Conservation (phyloP, 2,329 filamentous ascomycete species). For the Tolypocladium pustulatum region DNA sequence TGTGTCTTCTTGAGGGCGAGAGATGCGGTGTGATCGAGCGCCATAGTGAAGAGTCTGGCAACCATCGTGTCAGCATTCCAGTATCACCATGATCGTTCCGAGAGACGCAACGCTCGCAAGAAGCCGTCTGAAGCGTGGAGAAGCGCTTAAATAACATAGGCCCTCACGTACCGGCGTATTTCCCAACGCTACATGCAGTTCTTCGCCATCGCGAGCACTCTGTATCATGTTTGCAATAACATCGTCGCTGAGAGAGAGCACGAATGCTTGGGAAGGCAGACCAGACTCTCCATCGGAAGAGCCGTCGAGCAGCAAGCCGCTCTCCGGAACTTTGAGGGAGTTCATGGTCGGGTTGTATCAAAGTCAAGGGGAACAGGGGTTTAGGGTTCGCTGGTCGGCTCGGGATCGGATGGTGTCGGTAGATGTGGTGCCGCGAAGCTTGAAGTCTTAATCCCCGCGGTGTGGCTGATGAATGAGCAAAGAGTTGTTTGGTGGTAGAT, state of each 20-base stretch:
- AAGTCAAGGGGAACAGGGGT: background rate
- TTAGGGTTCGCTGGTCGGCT: background rate
- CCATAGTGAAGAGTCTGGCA: constrained; percentile 44
- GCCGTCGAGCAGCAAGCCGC: constrained; percentile 46
- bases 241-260: constrained; percentile 44
- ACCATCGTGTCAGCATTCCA: background rate
- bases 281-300: constrained; percentile 30
- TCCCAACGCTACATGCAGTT: constrained; percentile 47
- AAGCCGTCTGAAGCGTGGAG: background rate
- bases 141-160: background rate
- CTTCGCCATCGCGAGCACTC: constrained; percentile 44
- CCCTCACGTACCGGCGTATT: constrained; percentile 43
- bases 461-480: constrained; percentile 31
- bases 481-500: background rate
- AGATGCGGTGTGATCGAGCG: constrained; percentile 35
- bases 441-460: constrained; percentile 6
- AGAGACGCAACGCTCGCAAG: background rate
- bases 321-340: constrained; percentile 44
- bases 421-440: background rate
- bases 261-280: constrained; percentile 45
- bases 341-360: constrained; percentile 28
- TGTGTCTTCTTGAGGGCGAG: constrained; percentile 31
- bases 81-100: background rate
- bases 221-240: constrained; percentile 53
- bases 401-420: background rate